Conservation (phyloP, 331 rosid species). For the Spiraea crenata region DNA sequence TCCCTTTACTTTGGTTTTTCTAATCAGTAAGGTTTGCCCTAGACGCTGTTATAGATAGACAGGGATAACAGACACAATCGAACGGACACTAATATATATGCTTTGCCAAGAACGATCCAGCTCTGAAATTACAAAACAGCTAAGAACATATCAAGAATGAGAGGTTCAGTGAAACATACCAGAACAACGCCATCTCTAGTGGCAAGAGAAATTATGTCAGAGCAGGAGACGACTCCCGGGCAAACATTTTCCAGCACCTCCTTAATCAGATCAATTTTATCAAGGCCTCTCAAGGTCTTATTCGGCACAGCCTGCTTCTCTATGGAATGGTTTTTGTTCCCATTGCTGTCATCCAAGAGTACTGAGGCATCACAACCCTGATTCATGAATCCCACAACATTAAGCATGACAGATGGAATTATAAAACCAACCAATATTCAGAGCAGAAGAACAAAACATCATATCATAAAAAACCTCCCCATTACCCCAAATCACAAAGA, state of each 20-base stretch:
- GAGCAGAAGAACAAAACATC: not conserved
- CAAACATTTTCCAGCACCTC: conserved; percentile 71
- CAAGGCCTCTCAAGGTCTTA: conserved; percentile 66
- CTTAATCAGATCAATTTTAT: conserved; percentile 58
- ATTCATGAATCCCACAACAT: conserved; percentile 16
- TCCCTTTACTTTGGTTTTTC: not conserved
- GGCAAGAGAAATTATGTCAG: conserved; percentile 67
- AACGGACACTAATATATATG: not conserved
- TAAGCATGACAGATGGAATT: not conserved
- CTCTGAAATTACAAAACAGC: not conserved
- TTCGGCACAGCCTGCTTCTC: conserved; percentile 80
- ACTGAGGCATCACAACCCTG: conserved; percentile 94
- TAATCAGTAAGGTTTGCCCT: not conserved
- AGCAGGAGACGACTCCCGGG: conserved; percentile 73
- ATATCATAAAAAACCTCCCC: not conserved
- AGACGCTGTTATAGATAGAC: not conserved
- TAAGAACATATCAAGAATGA: conserved; percentile 1
- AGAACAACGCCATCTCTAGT: conserved; percentile 68
- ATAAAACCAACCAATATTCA: not conserved
- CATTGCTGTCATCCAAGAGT: conserved; percentile 63
- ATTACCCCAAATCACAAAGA: not conserved
- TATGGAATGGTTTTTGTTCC: conserved; percentile 32
- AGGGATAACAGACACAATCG: too few relatives aligned
- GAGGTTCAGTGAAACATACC: conserved; percentile 36
- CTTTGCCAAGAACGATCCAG: not conserved